Conservation (phyloP, 164 flowering plant species). For the Umbellularia californica region DNA sequence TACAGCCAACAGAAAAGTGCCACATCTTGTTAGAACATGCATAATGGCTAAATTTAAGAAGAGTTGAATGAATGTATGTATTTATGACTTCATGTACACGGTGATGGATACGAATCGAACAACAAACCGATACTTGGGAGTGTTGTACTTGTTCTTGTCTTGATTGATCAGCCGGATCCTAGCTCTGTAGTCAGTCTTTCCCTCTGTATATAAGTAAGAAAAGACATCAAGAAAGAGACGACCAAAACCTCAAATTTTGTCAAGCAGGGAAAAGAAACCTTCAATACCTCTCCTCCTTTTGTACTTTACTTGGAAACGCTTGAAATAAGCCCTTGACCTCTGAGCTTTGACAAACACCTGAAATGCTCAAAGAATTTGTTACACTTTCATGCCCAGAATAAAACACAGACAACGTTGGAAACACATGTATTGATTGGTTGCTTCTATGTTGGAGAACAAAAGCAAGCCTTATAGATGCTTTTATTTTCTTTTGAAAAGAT, state of each 20-base stretch:
- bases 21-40: too few relatives aligned
- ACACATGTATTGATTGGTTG: too few relatives aligned
- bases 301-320: conserved; percentile 48
- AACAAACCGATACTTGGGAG: conserved; percentile 80
- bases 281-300: conserved; percentile 48
- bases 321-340: conserved; percentile 39
- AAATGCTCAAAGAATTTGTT: neutral
- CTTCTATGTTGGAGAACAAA: too few relatives aligned
- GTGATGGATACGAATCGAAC: conserved; percentile 43
- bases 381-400: too few relatives aligned
- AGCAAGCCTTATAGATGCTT: too few relatives aligned
- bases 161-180: conserved; percentile 81
- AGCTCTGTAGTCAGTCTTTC: conserved; percentile 89
- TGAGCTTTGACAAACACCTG: conserved; percentile 45
- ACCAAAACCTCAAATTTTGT: neutral
- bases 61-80: too few relatives aligned
- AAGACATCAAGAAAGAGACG: neutral
- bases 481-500: too few relatives aligned
- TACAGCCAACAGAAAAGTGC: neutral
- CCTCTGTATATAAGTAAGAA: conserved; percentile 37
- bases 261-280: neutral
- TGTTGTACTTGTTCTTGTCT: conserved; percentile 90
- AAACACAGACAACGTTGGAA: too few relatives aligned
- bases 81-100: neutral
- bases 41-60: too few relatives aligned